Conservation (phyloP, 1,284 basidiomycete genomes). For the Trichosporon asahii region DNA sequence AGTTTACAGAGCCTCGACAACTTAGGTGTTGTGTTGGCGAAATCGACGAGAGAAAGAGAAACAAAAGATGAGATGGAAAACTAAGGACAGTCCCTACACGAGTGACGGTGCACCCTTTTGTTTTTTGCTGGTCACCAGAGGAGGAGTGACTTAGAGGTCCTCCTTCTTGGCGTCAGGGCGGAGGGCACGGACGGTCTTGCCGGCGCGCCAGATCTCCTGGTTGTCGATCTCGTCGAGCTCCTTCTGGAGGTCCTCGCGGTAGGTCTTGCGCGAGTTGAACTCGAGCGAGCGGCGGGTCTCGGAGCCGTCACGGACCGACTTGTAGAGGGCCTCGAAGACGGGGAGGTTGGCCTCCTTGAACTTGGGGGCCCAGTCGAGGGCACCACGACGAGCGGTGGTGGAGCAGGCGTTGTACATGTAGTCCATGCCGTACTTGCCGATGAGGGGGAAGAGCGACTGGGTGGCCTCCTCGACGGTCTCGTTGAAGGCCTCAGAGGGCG, state of each 20-base stretch:
- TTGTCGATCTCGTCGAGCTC: slow-evolving; percentile 90
- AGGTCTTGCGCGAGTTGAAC: slow-evolving; percentile 89
- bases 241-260: slow-evolving; percentile 88
- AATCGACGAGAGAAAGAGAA: not conserved
- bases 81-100: not conserved
- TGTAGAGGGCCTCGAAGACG: slow-evolving; percentile 89
- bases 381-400: slow-evolving; percentile 96
- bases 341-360: slow-evolving; percentile 88
- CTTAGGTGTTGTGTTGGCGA: slow-evolving; percentile 5
- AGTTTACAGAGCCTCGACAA: slow-evolving; percentile 4
- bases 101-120: not conserved
- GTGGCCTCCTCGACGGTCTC: slow-evolving; percentile 99
- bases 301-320: slow-evolving; percentile 88
- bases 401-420: slow-evolving; percentile 99
- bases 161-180: slow-evolving; percentile 49
- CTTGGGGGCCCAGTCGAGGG: slow-evolving; percentile 98
- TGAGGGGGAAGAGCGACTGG: slow-evolving; percentile 94
- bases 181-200: slow-evolving; percentile 58
- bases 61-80: not conserved
- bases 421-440: slow-evolving; percentile 97
- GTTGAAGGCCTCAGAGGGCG: slow-evolving; percentile 96
- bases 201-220: slow-evolving; percentile 92
- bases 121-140: not conserved
- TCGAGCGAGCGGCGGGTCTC: slow-evolving; percentile 97
- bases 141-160: slow-evolving; percentile 38